Conservation (phyloP, 805 yeast species). For the Yarrowia deformans region DNA sequence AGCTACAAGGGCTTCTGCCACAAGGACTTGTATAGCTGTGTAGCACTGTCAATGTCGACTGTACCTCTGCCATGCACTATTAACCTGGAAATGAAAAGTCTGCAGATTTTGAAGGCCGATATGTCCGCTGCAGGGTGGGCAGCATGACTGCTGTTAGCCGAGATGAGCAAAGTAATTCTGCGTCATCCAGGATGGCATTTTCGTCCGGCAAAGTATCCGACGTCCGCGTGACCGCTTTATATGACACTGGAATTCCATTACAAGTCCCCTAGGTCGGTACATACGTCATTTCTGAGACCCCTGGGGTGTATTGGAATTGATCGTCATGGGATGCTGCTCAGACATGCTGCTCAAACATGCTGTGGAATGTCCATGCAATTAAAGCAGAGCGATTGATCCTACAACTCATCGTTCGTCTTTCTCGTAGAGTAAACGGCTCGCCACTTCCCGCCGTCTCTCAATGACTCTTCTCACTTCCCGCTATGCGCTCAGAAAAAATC, state of each 20-base stretch:
- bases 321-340: background rate
- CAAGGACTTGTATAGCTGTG: no score
- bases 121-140: conserved; percentile 23
- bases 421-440: no score
- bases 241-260: background rate
- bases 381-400: no score
- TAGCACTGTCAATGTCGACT: no score
- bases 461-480: background rate
- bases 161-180: background rate
- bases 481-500: background rate
- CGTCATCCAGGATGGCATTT: no score
- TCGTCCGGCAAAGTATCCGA: no score
- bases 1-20: no score
- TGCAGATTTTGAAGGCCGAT: background rate
- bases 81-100: conserved; percentile 3
- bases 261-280: background rate
- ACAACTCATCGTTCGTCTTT: no score
- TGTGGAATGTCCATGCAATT: no score
- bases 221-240: background rate
- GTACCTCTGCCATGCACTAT: background rate
- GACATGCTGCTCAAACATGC: no score
- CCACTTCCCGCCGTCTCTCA: background rate
- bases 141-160: conserved; percentile 13
- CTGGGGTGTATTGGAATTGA: background rate
- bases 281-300: conserved; percentile 11